Base-by-base conservation (phyloP, 257 asterid genomes). In the Capsicum pubescens region DNA sequence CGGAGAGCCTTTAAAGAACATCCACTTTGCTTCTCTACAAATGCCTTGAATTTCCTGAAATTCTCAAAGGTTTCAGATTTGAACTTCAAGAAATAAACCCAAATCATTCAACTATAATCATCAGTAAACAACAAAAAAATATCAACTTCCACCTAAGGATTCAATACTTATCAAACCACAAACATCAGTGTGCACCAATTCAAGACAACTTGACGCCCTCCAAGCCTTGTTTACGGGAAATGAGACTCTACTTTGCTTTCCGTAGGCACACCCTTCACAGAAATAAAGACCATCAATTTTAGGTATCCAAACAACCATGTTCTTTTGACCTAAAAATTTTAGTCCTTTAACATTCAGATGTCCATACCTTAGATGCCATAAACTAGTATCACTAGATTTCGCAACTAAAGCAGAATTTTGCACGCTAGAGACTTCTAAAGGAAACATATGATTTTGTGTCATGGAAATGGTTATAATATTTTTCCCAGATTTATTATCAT, bases 291-390 rank as follows among this genome's bases (percentile, higher is more conserved):
- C 2, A 2, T 16, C 46, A 60, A 86, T 54, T 55, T 19, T 52
- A 1, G 88, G 88, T 6, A 77, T 1, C 3, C 81, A 84, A 83
- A 36, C 0, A 5, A 86, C 80, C 77, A 83, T 76, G 8, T 56
- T 32, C 2, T 55, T 76, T n/a, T 83, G 16, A 21, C 67, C 79
- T 17, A 83, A 44, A 8, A 83, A 6, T 26, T 48, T 64, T 32
- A 86, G 3, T 3, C 58, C 16, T 54, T 12, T 54, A 54, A 54
- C 16, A 54, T 11, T 54, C 13, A 54, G 58, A 54, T 54, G 84
- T 50, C 84, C 84, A 68, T 77, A 83, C 1, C 61, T 15, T 5
- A 77, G 16, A 57, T 83, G 86, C 82, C 82, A 86, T 21, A 86
- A 17, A 3, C 46, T 83, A 13, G 82, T 15, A 26, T 83, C 57